Evolutionary conservation across 2,329 filamentous ascomycete species (phyloP), one percentile per base, ranked within the genome.

Genomic region (Penicillium polonicum): DNA sequence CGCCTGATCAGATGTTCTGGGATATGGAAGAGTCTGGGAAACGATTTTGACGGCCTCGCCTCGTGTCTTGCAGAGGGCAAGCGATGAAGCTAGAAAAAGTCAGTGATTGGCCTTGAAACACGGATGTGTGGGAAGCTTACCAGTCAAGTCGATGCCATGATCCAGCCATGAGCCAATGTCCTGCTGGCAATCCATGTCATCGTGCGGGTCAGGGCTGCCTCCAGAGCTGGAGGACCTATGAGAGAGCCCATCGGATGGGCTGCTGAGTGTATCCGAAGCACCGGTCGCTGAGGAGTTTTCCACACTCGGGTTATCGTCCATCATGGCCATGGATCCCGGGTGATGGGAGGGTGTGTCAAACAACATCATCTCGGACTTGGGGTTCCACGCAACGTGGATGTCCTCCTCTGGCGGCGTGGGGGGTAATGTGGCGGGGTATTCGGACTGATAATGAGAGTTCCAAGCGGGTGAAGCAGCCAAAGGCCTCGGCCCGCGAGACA

Each of bases 21-120:
- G 83, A 62, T 79, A 85, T 17, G 84, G 84, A 12, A 86, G 75
- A 19, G 84, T 84, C 65, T 87, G 84, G 15, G 84, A 85, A 21
- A 87, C 78, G 35, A 87, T 78, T 63, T 82, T 82, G 50, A 86
- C 74, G 21, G 80, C 77, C 60, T 78, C 74, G n/a, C 68, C 67
- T 55, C 66, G 70, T 33, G 62, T 64, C 49, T 73, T 75, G 1
- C 74, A 72, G n/a, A 70, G 62, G 3, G 66, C 66, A n/a, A 74
- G 70, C 39, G 69, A 78, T 58, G 80, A 74, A 4, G 72, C 76
- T 72, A 39, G 13, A 36, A 33, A 10, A 46, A 17, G 38, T 55
- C 15, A 57, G 63, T 56, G 55, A 58, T 42, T 29, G 33, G 19
- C 27, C 12, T 6, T 13, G 4, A 29, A 43, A 8, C 25, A n/a